Conservation (phyloP, 202 grass and related monocot genomes). For the Elaeis oleifera region DNA sequence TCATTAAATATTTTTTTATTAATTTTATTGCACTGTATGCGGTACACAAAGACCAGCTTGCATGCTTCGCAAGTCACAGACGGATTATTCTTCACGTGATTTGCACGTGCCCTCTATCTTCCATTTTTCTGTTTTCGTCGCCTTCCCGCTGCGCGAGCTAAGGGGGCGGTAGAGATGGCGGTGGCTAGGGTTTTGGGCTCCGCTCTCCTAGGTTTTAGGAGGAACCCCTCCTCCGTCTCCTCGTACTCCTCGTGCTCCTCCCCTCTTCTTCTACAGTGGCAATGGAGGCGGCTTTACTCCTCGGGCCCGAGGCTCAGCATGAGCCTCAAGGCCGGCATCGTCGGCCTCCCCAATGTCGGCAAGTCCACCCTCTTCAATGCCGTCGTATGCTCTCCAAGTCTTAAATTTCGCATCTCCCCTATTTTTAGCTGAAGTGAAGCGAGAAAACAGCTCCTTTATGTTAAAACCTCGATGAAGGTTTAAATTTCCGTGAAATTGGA, state of each 20-base stretch:
- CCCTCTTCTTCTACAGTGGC: constrained; percentile 43
- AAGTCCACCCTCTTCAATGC: constrained; percentile 98
- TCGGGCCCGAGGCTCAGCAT: constrained; percentile 66
- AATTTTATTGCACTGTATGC: too few relatives aligned
- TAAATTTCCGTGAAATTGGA: too few relatives aligned
- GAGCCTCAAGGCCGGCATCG: constrained; percentile 84
- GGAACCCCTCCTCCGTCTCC: constrained; percentile 22
- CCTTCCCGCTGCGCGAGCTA: too few relatives aligned
- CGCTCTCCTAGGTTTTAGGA: constrained; percentile 42
- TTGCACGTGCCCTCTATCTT: too few relatives aligned
- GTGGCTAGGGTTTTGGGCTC: constrained; percentile 55
- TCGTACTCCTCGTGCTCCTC: constrained; percentile 35
- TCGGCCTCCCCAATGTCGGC: constrained; percentile 89
- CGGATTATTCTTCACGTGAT: too few relatives aligned
- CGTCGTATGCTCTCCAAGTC: constrained; percentile 43
- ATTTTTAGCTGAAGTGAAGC: background rate
- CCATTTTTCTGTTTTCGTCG: too few relatives aligned
- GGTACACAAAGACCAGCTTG: too few relatives aligned
- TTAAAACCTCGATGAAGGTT: too few relatives aligned
- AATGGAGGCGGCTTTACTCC: constrained; percentile 54
- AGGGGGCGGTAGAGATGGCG: background rate
- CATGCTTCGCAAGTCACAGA: too few relatives aligned
- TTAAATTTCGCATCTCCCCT: background rate
- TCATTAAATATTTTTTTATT: too few relatives aligned
- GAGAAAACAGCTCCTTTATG: too few relatives aligned